Conservation (phyloP, 345 rosid species). For the Populus deltoides region DNA sequence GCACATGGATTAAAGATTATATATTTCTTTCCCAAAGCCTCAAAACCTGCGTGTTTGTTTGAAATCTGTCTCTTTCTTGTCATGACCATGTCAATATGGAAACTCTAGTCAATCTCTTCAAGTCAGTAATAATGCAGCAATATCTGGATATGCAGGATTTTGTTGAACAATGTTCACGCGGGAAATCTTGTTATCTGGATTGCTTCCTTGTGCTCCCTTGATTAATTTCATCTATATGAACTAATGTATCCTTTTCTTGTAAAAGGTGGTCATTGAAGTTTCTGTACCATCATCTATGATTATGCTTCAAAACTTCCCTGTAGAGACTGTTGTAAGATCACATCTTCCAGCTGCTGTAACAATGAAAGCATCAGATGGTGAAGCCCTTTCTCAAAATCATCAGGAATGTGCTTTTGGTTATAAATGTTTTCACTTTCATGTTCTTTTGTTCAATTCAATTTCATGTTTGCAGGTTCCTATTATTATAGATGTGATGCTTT, state of each 20-base stretch:
- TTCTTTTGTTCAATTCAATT: constrained; percentile 23
- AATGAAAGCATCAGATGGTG: constrained; percentile 75
- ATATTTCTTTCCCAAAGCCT: no score
- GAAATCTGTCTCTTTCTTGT: no score
- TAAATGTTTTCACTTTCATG: constrained; percentile 14
- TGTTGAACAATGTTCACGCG: no score
- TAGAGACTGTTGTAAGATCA: constrained; percentile 81
- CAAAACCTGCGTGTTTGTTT: no score
- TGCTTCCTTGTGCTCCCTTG: background rate
- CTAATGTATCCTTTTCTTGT: background rate
- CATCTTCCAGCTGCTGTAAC: constrained; percentile 78
- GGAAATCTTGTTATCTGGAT: no score
- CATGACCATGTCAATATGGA: no score
- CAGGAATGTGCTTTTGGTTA: constrained; percentile 22
- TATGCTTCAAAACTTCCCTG: constrained; percentile 78
- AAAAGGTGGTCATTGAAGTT: constrained; percentile 83
- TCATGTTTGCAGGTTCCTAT: constrained; percentile 54
- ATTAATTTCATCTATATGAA: background rate
- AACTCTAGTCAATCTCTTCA: no score
- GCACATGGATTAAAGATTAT: no score
- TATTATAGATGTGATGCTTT: constrained; percentile 81
- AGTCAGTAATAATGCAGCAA: no score
- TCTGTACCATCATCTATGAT: constrained; percentile 67
- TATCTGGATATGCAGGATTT: no score
- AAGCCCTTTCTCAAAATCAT: constrained; percentile 18